Evolutionary conservation across 768 basidiomycete species (phyloP), one percentile per base, ranked within the genome.

Genomic region (Termitomyces sp.): DNA sequence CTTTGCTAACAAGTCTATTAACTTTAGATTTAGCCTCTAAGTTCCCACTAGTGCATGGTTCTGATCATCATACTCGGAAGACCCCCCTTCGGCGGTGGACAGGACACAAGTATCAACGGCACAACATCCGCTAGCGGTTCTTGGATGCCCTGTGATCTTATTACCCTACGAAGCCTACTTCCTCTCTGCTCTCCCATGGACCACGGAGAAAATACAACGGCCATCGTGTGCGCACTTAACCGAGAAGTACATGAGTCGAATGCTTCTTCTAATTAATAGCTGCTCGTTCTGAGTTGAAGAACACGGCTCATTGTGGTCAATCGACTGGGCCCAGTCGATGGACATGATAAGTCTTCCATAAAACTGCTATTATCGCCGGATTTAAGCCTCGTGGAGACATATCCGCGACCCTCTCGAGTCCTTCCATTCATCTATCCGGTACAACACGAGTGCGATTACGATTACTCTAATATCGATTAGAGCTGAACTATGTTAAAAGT

Each of bases 201-300:
- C 24, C 51, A 44, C 51, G 59, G 59, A 57, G n/a, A 60, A 42
- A 50, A 14, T 44, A 13, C 33, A n/a, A 14, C 24, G 14, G 51
- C 32, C 30, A 42, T 43, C 40, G 22, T 55, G 35, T 24, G 35
- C 43, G 6, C 35, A 45, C 18, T 12, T 42, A 49, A 16, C 33
- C 14, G n/a, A 53, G 18, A 54, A 45, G 16, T 14, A 18, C 26
- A 12, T 30, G 22, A 10, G 6, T 38, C 6, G 8, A 13, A 30
- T 38, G 16, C 36, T 16, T 32, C 32, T 12, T 32, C 32, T 12
- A 13, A 40, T 20, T 4, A n/a, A 20, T 5, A 20, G n/a, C 40
- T 18, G 18, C 35, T 40, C 36, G 26, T 40, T 28, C 28, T 26
- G 51, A 40, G 30, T 30, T 8, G 51, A 53, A 42, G 38, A 53